Evolutionary conservation across 164 flowering plant species (phyloP).

Genomic region (Umbilicus rupestris): DNA sequence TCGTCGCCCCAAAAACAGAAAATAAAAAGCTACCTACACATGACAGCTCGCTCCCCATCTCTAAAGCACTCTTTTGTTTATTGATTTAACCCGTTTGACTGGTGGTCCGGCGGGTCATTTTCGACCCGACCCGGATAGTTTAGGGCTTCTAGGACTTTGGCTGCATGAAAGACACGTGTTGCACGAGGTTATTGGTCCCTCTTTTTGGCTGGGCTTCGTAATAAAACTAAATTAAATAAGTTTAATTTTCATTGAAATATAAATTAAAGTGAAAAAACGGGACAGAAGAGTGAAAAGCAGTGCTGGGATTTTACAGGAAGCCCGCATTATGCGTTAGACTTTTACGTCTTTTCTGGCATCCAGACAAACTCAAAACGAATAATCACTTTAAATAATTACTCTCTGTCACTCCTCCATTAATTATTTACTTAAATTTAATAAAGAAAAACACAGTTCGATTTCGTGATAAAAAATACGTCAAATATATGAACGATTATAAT

Average conservation of each 20-base stretch:
- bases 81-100: neutral
- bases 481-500: too few relatives aligned
- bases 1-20: neutral
- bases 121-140: neutral
- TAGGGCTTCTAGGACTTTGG: neutral
- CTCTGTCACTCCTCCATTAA: neutral
- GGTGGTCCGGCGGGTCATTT: neutral
- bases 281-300: conserved; percentile 6
- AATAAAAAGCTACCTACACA: neutral
- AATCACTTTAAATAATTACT: neutral
- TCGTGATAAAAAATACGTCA: too few relatives aligned
- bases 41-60: too few relatives aligned
- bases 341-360: neutral
- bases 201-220: neutral
- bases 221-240: too few relatives aligned
- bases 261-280: neutral
- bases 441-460: too few relatives aligned
- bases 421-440: neutral
- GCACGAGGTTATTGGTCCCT: neutral
- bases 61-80: neutral
- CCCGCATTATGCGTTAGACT: neutral
- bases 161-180: conserved; percentile 5
- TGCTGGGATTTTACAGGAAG: neutral
- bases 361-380: neutral
- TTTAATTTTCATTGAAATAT: too few relatives aligned